Evolutionary conservation across 352 stramenopile species (phyloP), one percentile per base, ranked within the genome.

Genomic region (Discostella stelligera): DNA sequence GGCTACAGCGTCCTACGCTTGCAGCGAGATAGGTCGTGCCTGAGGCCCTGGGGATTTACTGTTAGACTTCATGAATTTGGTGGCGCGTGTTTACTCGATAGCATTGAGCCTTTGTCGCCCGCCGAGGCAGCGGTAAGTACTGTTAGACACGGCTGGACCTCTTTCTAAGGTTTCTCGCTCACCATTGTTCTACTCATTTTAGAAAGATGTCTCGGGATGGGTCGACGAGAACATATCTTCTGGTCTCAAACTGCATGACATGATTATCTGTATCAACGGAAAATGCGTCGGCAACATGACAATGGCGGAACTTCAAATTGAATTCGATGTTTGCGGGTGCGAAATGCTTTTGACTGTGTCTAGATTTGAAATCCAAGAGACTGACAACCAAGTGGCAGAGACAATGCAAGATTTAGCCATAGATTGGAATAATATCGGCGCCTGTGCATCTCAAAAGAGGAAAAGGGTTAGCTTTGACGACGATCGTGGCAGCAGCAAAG

Each of bases 241-340:
- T 41, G 44, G 59, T 50, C 67, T 89, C 18, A 56, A 77, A 37
- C 30, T 81, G 10, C 73, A 91, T 70, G 86, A 92, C 64, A 89
- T 92, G 84, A 76, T 92, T 10, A 50, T 92, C 16, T 64, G 65
- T 16, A 74, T 91, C 23, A 90, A 92, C 55, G 84, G 84, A 13
- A 87, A 83, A 68, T 59, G 18, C 20, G 77, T 92, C 44, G 82
- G 87, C 18, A 81, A 71, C 13, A 90, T 90, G 80, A 90, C 73
- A 2, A 65, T 80, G 46, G 37, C 68, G 23, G 80, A 79, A 60
- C 54, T 92, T 16, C 59, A 85, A 25, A 55, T 91, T 30, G 87
- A 89, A 63, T 59, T 92, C 3, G 78, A 90, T 61, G 48, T 83
- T 23, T 81, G 55, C 39, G 82, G 82, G 37, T 64, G 71, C 4